Evolutionary conservation across 2,329 filamentous ascomycete species (phyloP).

Genomic region (Fusarium nematophilum): DNA sequence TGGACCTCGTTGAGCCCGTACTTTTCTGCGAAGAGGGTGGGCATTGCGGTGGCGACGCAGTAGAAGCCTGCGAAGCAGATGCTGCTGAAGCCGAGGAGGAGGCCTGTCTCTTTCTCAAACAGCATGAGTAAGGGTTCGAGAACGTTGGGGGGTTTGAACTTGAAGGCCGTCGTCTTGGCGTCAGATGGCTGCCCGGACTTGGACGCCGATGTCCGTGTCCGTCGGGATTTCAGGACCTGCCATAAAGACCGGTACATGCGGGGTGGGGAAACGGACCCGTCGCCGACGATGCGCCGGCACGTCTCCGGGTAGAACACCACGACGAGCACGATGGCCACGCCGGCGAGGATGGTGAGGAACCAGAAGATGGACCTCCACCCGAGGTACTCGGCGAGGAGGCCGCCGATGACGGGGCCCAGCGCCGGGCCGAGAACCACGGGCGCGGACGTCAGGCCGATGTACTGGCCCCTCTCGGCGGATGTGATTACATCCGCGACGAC

Average conservation of each 20-base stretch:
- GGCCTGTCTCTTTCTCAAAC: constrained; percentile 54
- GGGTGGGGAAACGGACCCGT: constrained; percentile 61
- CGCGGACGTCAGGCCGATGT: constrained; percentile 64
- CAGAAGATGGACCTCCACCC: constrained; percentile 73
- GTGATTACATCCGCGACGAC: constrained; percentile 74
- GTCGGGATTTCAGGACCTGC: constrained; percentile 44
- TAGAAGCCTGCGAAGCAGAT: constrained; percentile 64
- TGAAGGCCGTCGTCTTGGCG: constrained; percentile 41
- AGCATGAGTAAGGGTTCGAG: constrained; percentile 55
- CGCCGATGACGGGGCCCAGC: constrained; percentile 68
- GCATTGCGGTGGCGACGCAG: constrained; percentile 58
- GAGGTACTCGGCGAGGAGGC: constrained; percentile 65
- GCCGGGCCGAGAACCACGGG: constrained; percentile 61
- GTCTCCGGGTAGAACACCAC: constrained; percentile 66
- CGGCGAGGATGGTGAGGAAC: constrained; percentile 64
- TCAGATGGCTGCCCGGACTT: constrained; percentile 23
- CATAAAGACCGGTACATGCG: constrained; percentile 50
- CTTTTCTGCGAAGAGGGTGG: constrained; percentile 56
- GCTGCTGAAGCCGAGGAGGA: constrained; percentile 58
- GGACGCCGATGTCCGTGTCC: constrained; percentile 1
- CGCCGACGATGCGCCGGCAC: constrained; percentile 60
- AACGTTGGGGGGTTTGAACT: constrained; percentile 55
- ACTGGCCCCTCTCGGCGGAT: constrained; percentile 69
- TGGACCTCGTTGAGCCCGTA: constrained; percentile 70
- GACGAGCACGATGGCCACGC: constrained; percentile 55